Evolutionary conservation across 352 stramenopile species (phyloP).

Genomic region (Phytophthora pseudosyringae): DNA sequence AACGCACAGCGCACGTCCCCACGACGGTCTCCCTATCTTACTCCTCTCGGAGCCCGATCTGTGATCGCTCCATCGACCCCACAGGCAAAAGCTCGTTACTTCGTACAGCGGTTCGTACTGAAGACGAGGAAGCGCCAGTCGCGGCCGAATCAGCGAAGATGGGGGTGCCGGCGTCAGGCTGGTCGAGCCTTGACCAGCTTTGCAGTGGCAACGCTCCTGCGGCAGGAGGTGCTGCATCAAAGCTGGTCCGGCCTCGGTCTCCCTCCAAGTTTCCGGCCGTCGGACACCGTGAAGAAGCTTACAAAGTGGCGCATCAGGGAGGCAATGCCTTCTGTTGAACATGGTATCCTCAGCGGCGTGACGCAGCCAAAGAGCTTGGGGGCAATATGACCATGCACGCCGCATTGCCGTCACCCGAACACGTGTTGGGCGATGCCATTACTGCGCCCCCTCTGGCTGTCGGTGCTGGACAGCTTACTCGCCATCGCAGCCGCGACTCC

Average conservation of each 20-base stretch:
- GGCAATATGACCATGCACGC: neutral
- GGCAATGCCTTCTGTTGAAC: neutral
- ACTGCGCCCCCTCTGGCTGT: conserved; percentile 15
- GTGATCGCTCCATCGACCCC: conserved; percentile 21
- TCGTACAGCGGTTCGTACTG: conserved; percentile 5
- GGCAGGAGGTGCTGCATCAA: conserved; percentile 1
- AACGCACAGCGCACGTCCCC: conserved; percentile 12
- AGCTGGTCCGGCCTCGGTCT: neutral
- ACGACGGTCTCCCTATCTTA: conserved; percentile 8
- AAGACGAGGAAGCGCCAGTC: conserved; percentile 4
- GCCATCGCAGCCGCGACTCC: conserved; percentile 3
- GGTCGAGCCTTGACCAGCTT: neutral
- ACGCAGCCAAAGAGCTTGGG: neutral
- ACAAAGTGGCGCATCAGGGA: neutral
- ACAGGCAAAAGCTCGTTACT: conserved; percentile 6
- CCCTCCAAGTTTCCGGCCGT: neutral
- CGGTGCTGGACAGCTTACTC: conserved; percentile 4
- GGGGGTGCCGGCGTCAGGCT: neutral
- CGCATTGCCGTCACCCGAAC: conserved; percentile 13
- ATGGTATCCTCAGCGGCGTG: too few relatives aligned
- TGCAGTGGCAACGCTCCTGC: conserved; percentile 1
- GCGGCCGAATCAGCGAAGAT: conserved; percentile 10
- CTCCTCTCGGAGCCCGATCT: neutral
- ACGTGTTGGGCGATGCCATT: conserved; percentile 24
- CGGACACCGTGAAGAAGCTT: conserved; percentile 19